These are phyloP conservation scores for Beta macrorhiza DNA, from an alignment of 179 eudicot species.

Conservation along the genomic window DNA sequence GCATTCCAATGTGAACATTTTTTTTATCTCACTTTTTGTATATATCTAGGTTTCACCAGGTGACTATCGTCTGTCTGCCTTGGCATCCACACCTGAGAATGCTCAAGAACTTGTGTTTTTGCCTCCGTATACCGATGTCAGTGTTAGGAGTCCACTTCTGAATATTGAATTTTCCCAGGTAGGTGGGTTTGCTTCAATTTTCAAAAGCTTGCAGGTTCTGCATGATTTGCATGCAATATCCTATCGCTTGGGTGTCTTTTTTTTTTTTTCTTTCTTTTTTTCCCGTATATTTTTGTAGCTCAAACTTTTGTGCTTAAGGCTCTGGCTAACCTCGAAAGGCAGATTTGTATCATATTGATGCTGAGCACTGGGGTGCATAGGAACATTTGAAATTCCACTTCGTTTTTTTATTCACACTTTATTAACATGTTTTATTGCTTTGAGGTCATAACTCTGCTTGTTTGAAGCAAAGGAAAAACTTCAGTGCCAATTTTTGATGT, in stretches of 20 bases:
- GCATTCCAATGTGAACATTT: not conserved
- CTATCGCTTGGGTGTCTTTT: not conserved
- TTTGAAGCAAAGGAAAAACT: not conserved
- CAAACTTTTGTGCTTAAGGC: not conserved
- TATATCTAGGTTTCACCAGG: slow-evolving; percentile 82
- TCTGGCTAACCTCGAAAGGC: not conserved
- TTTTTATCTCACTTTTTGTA: slow-evolving; percentile 1
- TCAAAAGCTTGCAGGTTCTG: not conserved
- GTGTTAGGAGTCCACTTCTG: slow-evolving; percentile 75
- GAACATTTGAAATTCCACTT: slow-evolving; percentile 11
- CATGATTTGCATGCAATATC: not conserved
- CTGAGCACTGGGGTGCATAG: not conserved
- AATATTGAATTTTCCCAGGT: slow-evolving; percentile 90
- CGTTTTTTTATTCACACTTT: not conserved
- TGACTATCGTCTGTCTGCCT: slow-evolving; percentile 89
- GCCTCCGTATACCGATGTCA: slow-evolving; percentile 73
- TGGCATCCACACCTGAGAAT: slow-evolving; percentile 71
- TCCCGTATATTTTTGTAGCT: not conserved
- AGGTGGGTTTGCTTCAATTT: slow-evolving; percentile 15
- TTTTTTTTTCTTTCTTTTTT: not conserved
- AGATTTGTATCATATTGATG: slow-evolving; percentile 8
- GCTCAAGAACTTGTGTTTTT: slow-evolving; percentile 70
- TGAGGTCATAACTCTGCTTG: not conserved
- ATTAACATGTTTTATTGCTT: not conserved
- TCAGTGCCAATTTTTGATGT: slow-evolving; percentile 19